phyloP scores from a whole-genome alignment of 768 basidiomycete genomes.

The Sarcodon sp. region DNA sequence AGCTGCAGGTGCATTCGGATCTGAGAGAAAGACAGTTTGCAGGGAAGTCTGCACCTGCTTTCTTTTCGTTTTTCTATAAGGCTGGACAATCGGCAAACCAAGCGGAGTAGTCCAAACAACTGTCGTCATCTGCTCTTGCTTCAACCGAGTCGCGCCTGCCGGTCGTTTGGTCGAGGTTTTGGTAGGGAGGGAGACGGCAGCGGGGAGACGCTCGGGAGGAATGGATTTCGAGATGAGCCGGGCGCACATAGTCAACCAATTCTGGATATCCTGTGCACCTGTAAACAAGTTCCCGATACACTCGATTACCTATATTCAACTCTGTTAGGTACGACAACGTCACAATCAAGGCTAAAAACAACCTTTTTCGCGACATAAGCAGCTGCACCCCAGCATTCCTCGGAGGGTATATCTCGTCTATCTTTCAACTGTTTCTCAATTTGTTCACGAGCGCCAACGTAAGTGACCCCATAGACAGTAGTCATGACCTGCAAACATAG shows the following conservation, averaged over 20 bases:
- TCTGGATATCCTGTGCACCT: conserved; percentile 87
- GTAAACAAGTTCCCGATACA: conserved; percentile 89
- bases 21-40: conserved; percentile 83
- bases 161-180: conserved; percentile 8
- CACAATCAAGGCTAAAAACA: not conserved
- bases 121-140: conserved; percentile 87
- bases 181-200: conserved; percentile 21
- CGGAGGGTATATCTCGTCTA: conserved; percentile 54
- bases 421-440: conserved; percentile 83
- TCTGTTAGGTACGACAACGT: not conserved
- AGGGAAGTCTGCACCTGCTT: conserved; percentile 78
- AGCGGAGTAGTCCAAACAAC: conserved; percentile 96
- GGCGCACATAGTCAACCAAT: conserved; percentile 78
- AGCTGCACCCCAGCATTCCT: conserved; percentile 63
- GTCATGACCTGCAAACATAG: conserved; percentile 72
- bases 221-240: conserved; percentile 81
- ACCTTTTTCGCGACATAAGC: conserved; percentile 76
- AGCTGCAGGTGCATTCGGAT: conserved; percentile 66
- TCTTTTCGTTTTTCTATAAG: conserved; percentile 74
- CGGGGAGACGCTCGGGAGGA: conserved; percentile 51
- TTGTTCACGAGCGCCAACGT: conserved; percentile 87
- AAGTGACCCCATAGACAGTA: conserved; percentile 96
- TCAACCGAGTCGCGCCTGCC: conserved; percentile 28
- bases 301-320: conserved; percentile 36
- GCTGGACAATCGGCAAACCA: conserved; percentile 93